Evolutionary conservation across 2,329 filamentous ascomycete species (phyloP).

Genomic region (Cladosporium sp.): DNA sequence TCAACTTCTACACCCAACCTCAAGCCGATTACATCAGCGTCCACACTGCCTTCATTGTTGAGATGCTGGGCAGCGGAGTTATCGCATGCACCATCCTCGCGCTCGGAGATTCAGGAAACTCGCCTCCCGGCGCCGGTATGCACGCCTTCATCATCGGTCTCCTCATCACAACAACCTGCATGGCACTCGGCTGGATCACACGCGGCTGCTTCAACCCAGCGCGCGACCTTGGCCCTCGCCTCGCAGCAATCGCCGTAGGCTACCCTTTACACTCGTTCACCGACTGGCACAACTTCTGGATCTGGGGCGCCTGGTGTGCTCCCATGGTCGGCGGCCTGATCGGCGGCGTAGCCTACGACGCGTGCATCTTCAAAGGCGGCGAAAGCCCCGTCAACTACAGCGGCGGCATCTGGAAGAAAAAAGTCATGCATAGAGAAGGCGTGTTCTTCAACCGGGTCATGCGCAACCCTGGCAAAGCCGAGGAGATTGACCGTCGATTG

Average conservation of each 20-base stretch:
- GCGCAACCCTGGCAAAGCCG: constrained; percentile 6
- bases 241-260: constrained; percentile 44
- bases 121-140: constrained; percentile 45
- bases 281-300: constrained; percentile 40
- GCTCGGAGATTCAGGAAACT: constrained; percentile 26
- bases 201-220: constrained; percentile 48
- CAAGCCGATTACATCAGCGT: constrained; percentile 22
- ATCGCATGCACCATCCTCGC: constrained; percentile 41
- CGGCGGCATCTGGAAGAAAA: constrained; percentile 24
- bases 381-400: constrained; percentile 52
- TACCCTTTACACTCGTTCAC: constrained; percentile 37
- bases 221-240: constrained; percentile 48
- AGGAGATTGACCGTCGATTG: neutral
- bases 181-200: constrained; percentile 45
- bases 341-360: constrained; percentile 47
- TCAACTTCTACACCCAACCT: constrained; percentile 26
- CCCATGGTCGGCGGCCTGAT: constrained; percentile 40
- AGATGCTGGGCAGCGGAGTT: constrained; percentile 31
- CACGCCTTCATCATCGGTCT: constrained; percentile 49
- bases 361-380: constrained; percentile 47
- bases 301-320: constrained; percentile 43
- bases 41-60: constrained; percentile 45
- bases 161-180: constrained; percentile 34
- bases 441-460: constrained; percentile 13
- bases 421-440: constrained; percentile 19